These are phyloP conservation scores for Oehlia diaphana DNA, from an alignment of 192 early-diverging fungal species.

Conservation along the genomic window DNA sequence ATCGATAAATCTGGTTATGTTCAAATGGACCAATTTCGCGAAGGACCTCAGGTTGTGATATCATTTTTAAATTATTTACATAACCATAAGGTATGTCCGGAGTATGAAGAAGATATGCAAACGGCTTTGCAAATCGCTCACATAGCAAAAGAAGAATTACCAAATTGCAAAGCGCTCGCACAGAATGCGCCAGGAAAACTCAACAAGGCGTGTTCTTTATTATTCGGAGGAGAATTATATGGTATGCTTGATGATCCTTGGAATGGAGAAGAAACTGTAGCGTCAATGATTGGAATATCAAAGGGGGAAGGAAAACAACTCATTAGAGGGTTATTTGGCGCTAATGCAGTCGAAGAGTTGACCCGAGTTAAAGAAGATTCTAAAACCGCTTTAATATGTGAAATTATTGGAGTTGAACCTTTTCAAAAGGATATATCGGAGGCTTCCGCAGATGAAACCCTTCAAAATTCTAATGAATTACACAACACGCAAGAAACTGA, in stretches of 20 bases:
- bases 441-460: not conserved
- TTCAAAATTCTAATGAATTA: not conserved
- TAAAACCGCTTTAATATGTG: not conserved
- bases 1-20: conserved; percentile 48
- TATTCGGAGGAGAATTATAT: conserved; percentile 49
- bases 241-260: conserved; percentile 37
- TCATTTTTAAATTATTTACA: conserved; percentile 52
- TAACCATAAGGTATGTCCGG: conserved; percentile 49
- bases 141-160: conserved; percentile 48
- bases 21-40: conserved; percentile 44
- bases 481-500: not conserved
- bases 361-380: not conserved
- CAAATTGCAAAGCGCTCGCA: conserved; percentile 45
- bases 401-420: not conserved
- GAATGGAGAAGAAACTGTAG: conserved; percentile 5
- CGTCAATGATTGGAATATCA: conserved; percentile 34
- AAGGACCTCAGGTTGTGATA: conserved; percentile 43
- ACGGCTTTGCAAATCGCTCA: conserved; percentile 43
- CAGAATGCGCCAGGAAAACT: conserved; percentile 44
- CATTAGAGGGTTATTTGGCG: not conserved
- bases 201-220: conserved; percentile 53
- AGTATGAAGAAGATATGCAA: conserved; percentile 50
- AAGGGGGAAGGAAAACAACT: not conserved
- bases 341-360: not conserved
- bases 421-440: not conserved